These are phyloP conservation scores for Ascochyta fabae DNA, from an alignment of 2,329 filamentous ascomycete genomes.

Conservation along the genomic window DNA sequence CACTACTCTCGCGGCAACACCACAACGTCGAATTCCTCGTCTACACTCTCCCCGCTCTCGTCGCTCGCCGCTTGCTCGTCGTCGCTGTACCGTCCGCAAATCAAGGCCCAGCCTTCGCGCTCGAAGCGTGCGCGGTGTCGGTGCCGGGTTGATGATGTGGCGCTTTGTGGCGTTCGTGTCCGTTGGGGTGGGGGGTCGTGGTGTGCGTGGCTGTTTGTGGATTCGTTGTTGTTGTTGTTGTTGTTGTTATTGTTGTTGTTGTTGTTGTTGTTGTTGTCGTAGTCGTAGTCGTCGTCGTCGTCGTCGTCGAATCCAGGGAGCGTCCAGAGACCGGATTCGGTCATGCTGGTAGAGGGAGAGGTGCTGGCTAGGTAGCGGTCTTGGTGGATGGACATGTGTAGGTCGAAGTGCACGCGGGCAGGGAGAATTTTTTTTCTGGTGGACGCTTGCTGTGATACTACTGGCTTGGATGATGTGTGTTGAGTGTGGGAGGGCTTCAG, in stretches of 20 bases:
- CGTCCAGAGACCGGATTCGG: slow-evolving; percentile 41
- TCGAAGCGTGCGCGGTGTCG: slow-evolving; percentile 37
- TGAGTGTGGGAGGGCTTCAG: slow-evolving; percentile 9
- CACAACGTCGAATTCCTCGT: slow-evolving; percentile 47
- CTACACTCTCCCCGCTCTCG: slow-evolving; percentile 36
- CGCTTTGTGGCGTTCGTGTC: slow-evolving; percentile 27
- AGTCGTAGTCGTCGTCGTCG: slow-evolving; percentile 12
- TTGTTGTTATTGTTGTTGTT: neutral
- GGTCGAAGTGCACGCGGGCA: slow-evolving; percentile 12
- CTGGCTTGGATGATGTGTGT: neutral
- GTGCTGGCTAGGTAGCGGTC: slow-evolving; percentile 27
- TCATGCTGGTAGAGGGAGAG: neutral
- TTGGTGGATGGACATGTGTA: slow-evolving; percentile 28
- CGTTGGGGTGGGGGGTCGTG: slow-evolving; percentile 21
- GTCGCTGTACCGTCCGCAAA: slow-evolving; percentile 27
- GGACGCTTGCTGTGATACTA: neutral
- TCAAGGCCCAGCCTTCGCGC: slow-evolving; percentile 45
- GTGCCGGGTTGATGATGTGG: slow-evolving; percentile 40
- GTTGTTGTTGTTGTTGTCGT: slow-evolving; percentile 3
- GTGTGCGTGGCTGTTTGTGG: neutral
- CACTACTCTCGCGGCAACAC: slow-evolving; percentile 21
- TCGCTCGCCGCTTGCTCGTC: slow-evolving; percentile 24
- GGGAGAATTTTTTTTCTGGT: neutral
- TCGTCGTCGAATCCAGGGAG: slow-evolving; percentile 42
- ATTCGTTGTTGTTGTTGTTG: slow-evolving; percentile 6